These are phyloP conservation scores for Leccinum griseonigrum DNA, from an alignment of 1,284 basidiomycete genomes.

Conservation along the genomic window DNA sequence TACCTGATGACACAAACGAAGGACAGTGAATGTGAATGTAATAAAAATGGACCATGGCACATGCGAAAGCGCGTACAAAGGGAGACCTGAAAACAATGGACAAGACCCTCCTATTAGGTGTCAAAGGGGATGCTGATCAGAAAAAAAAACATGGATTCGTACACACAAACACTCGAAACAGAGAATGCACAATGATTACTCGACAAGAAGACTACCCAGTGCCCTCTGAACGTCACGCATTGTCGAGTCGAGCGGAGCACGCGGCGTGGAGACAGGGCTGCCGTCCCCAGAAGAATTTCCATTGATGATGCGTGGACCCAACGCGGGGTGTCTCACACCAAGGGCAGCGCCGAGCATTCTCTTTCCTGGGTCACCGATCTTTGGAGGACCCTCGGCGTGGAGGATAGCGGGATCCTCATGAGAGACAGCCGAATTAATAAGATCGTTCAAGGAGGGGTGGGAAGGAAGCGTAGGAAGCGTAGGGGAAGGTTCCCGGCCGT, in stretches of 20 bases:
- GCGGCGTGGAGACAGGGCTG: slow-evolving; percentile 22
- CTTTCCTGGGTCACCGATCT: slow-evolving; percentile 81
- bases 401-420: slow-evolving; percentile 65
- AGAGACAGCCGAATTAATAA: slow-evolving; percentile 63
- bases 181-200: slow-evolving; percentile 43
- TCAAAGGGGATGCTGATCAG: slow-evolving; percentile 19
- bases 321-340: slow-evolving; percentile 72
- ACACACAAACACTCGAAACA: slow-evolving; percentile 17
- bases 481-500: slow-evolving; percentile 67
- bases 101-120: slow-evolving; percentile 11
- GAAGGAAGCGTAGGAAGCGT: slow-evolving; percentile 76
- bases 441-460: slow-evolving; percentile 77
- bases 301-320: slow-evolving; percentile 58
- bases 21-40: slow-evolving; percentile 23
- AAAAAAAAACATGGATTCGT: slow-evolving; percentile 12
- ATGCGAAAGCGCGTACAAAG: slow-evolving; percentile 12
- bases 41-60: slow-evolving; percentile 17
- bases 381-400: slow-evolving; percentile 44
- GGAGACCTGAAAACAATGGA: slow-evolving; percentile 17
- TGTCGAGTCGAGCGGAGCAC: slow-evolving; percentile 55
- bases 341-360: slow-evolving; percentile 81
- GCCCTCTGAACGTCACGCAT: slow-evolving; percentile 75
- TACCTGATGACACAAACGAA: slow-evolving; percentile 29
- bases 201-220: slow-evolving; percentile 71
- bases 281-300: slow-evolving; percentile 30